Evolutionary conservation across 441 rosid genomes (phyloP).

Genomic region (Adansonia rubrostipa): DNA sequence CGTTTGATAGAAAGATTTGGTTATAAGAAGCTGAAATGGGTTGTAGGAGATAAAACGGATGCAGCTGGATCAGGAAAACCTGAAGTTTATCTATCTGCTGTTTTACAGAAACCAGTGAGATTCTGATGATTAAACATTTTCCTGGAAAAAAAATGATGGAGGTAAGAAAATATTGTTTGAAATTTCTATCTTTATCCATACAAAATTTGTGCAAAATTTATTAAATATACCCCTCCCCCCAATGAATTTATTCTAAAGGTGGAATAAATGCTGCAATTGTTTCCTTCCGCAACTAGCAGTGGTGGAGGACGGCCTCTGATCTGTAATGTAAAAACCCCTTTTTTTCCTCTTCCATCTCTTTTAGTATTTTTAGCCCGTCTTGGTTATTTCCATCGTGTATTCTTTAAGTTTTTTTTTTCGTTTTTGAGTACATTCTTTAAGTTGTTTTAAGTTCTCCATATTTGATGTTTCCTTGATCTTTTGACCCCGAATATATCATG

Average conservation of each 20-base stretch:
- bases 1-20: conserved; percentile 81
- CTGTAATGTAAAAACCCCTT: conserved; percentile 23
- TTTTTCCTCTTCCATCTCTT: neutral
- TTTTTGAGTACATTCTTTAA: neutral
- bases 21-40: conserved; percentile 94
- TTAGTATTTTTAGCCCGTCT: conserved; percentile 30
- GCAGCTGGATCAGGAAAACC: conserved; percentile 48
- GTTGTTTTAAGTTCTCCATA: neutral
- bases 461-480: neutral
- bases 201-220: conserved; percentile 22
- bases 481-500: neutral
- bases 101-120: conserved; percentile 89
- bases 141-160: conserved; percentile 19
- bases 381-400: conserved; percentile 26
- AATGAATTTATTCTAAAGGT: conserved; percentile 32
- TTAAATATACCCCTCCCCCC: conserved; percentile 4
- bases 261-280: conserved; percentile 38
- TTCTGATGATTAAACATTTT: neutral
- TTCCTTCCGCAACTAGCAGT: conserved; percentile 29
- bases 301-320: conserved; percentile 25
- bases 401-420: neutral
- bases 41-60: conserved; percentile 79
- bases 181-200: conserved; percentile 19
- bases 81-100: conserved; percentile 80
- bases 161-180: conserved; percentile 26